Percentiles rank a stretch among this genome's conserved stretches.
phyloP scores from a whole-genome alignment of 2,329 filamentous ascomycete genomes.

The Cytospora schulzeri region DNA sequence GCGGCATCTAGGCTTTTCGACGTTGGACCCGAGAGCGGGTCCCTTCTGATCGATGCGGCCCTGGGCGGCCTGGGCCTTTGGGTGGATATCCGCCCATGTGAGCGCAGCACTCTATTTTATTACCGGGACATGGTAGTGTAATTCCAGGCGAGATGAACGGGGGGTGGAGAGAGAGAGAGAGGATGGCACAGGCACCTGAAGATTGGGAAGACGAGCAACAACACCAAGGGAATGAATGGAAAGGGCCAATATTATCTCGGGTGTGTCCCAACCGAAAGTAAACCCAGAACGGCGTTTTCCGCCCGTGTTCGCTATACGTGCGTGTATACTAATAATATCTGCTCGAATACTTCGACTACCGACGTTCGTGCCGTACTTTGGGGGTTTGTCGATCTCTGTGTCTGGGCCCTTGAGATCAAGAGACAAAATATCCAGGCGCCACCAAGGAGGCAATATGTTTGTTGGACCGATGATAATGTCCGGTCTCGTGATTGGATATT shows the following conservation, averaged over 20 bases:
- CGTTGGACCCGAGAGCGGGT: neutral
- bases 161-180: too few relatives aligned
- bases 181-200: neutral
- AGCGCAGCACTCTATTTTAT: neutral
- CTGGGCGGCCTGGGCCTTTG: neutral
- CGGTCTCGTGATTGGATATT: neutral
- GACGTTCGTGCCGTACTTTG: neutral
- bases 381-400: too few relatives aligned
- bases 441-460: neutral
- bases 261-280: conserved; percentile 10
- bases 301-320: neutral
- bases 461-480: neutral
- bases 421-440: too few relatives aligned
- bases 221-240: neutral
- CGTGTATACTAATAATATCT: neutral
- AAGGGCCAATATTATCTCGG: conserved; percentile 10
- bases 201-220: neutral
- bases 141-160: conserved; percentile 18
- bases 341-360: neutral
- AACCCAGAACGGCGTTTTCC: conserved; percentile 2
- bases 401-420: too few relatives aligned
- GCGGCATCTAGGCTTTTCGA: neutral
- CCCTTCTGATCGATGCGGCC: neutral
- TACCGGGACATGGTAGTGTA: neutral
- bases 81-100: neutral